Conservation (phyloP, 257 asterid species). For the Plantago elongata region DNA sequence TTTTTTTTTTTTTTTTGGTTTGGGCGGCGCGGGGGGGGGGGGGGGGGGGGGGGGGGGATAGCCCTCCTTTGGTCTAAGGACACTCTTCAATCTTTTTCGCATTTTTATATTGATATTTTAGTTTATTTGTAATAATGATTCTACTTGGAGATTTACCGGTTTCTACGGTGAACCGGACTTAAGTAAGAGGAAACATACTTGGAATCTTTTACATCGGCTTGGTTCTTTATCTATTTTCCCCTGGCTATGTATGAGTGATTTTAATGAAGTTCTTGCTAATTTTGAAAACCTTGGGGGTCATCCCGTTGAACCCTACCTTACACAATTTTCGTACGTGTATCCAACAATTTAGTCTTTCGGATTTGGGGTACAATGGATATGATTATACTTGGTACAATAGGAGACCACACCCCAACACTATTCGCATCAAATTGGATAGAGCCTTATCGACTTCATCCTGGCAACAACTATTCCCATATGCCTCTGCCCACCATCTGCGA, state of each 20-base stretch:
- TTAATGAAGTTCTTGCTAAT: background rate
- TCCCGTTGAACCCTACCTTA: too few species aligned
- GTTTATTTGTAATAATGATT: background rate
- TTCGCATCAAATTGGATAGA: background rate
- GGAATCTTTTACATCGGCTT: background rate
- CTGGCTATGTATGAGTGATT: background rate
- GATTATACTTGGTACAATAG: background rate
- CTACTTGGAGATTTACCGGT: background rate
- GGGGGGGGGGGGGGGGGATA: background rate
- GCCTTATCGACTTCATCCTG: background rate
- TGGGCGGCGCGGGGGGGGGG: too few species aligned
- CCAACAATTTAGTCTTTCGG: background rate
- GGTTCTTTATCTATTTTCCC: background rate
- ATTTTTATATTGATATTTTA: background rate
- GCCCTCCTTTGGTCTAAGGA: background rate
- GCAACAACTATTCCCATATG: rapidly evolving
- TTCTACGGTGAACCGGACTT: background rate
- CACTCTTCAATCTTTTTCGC: background rate
- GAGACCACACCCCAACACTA: background rate
- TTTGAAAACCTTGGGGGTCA: background rate
- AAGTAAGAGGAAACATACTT: background rate
- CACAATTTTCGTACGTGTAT: background rate
- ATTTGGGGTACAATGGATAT: background rate
- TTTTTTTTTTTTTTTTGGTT: too few species aligned
- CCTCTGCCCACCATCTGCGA: background rate